A percentile compares a stretch with the other conserved stretches of the same genome.
Conservation (phyloP, 768 basidiomycete species). For the Coprinopsis cinerea region DNA sequence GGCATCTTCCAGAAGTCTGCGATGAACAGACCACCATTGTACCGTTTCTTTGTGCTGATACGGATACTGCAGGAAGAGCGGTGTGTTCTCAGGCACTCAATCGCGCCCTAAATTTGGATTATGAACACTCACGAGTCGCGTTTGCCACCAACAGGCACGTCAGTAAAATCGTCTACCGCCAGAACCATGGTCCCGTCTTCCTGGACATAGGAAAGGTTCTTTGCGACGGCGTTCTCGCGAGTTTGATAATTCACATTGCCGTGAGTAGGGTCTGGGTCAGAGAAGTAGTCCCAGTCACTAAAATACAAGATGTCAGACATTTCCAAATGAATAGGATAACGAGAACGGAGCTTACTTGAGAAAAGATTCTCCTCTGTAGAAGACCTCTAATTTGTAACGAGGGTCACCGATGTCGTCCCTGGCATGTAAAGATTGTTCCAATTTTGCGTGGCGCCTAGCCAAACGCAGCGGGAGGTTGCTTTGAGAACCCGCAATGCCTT, state of each 20-base stretch:
- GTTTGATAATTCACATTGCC: constrained; percentile 60
- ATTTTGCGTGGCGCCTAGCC: constrained; percentile 16
- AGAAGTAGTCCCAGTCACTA: constrained; percentile 68
- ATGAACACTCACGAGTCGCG: constrained; percentile 44
- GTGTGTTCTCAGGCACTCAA: constrained; percentile 1
- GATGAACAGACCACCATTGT: constrained; percentile 66
- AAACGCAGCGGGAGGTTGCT: constrained; percentile 14
- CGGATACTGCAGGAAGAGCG: constrained; percentile 47
- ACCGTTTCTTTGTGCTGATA: constrained; percentile 57
- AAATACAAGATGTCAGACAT: constrained; percentile 1
- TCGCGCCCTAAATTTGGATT: background rate
- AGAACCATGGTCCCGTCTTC: constrained; percentile 50
- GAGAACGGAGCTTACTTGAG: constrained; percentile 39
- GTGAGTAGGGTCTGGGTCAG: constrained; percentile 57
- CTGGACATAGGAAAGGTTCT: constrained; percentile 59
- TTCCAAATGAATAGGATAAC: background rate
- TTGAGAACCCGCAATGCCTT: constrained; percentile 28
- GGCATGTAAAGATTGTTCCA: constrained; percentile 16
- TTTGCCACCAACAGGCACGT: constrained; percentile 41
- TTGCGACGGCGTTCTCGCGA: constrained; percentile 38
- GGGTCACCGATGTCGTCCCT: constrained; percentile 17
- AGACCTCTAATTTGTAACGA: constrained; percentile 26
- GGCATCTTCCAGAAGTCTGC: constrained; percentile 70
- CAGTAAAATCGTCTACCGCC: constrained; percentile 54
- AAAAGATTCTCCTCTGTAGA: constrained; percentile 48